Conservation (phyloP, 2,329 filamentous ascomycete species). For the Xylariales sp. region DNA sequence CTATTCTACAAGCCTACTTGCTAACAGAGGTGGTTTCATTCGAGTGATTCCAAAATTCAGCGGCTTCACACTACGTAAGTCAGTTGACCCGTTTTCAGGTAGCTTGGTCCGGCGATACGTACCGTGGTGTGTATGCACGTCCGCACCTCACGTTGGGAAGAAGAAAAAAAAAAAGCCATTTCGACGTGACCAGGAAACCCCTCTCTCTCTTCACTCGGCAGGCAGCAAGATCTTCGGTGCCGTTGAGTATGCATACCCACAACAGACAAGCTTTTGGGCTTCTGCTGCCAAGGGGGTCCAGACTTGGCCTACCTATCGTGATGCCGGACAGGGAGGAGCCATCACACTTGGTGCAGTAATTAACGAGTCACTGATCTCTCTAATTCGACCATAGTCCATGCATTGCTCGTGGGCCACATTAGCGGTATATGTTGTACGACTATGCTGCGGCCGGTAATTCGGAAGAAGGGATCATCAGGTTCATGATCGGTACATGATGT, state of each 20-base stretch:
- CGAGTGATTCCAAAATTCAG: background rate
- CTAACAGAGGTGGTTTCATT: too few relatives aligned
- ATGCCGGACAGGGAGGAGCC: slow-evolving; percentile 25
- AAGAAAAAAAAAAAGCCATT: background rate
- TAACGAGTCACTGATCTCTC: slow-evolving; percentile 3
- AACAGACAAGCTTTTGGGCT: slow-evolving; percentile 38
- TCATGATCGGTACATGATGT: too few relatives aligned
- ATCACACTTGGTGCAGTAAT: slow-evolving; percentile 21
- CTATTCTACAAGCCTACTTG: background rate
- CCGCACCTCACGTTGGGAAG: background rate
- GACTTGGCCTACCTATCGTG: slow-evolving; percentile 26
- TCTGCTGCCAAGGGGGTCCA: slow-evolving; percentile 35
- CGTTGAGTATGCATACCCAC: background rate
- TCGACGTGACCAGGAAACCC: background rate
- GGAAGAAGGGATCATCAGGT: slow-evolving; percentile 6
- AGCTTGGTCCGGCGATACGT: background rate
- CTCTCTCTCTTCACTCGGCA: background rate
- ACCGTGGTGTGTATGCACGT: background rate
- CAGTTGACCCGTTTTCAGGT: background rate
- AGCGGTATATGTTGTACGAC: background rate
- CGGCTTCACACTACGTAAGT: background rate
- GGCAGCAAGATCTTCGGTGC: slow-evolving; percentile 18
- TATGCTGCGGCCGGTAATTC: slow-evolving; percentile 8
- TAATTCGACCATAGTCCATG: slow-evolving; percentile 11
- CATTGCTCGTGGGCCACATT: slow-evolving; percentile 5